Evolutionary conservation across 495 filamentous ascomycete species (phyloP).

Genomic region (Penicillium simplicissimum): DNA sequence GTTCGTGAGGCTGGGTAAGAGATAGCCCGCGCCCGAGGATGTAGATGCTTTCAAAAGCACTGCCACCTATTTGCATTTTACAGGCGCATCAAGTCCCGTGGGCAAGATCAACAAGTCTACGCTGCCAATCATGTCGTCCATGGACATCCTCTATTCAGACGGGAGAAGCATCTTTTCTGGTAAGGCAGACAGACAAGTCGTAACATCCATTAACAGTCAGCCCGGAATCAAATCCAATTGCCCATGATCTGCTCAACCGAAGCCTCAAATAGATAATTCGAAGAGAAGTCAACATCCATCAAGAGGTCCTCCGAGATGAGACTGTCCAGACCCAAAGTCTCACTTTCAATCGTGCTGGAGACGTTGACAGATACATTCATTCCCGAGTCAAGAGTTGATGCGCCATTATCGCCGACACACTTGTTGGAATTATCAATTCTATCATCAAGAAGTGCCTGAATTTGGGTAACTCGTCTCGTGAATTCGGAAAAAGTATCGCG

Average conservation of each 20-base stretch:
- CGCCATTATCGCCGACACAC: not conserved
- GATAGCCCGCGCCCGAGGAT: too few species aligned
- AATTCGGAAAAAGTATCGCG: conserved; percentile 21
- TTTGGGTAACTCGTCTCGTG: conserved; percentile 12
- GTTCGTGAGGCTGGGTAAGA: not conserved
- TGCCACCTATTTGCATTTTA: too few species aligned
- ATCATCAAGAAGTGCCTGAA: conserved; percentile 1
- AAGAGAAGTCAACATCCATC: not conserved
- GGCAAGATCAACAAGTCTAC: too few species aligned
- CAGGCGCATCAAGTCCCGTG: too few species aligned
- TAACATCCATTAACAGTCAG: too few species aligned
- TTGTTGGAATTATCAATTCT: not conserved
- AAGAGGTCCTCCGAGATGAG: not conserved
- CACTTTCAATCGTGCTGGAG: not conserved
- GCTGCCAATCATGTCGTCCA: too few species aligned
- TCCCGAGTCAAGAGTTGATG: not conserved
- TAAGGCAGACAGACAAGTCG: too few species aligned
- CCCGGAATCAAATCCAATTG: conserved; percentile 1
- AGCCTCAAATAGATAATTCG: not conserved
- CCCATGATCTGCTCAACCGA: conserved; percentile 11
- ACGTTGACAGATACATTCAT: not conserved
- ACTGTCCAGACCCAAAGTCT: not conserved
- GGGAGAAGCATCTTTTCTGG: too few species aligned
- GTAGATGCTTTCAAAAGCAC: too few species aligned
- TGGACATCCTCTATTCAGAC: too few species aligned